Percentiles rank a stretch among this genome's conserved stretches.
Conservation (phyloP, 768 basidiomycete species). For the Jaapia argillacea region DNA sequence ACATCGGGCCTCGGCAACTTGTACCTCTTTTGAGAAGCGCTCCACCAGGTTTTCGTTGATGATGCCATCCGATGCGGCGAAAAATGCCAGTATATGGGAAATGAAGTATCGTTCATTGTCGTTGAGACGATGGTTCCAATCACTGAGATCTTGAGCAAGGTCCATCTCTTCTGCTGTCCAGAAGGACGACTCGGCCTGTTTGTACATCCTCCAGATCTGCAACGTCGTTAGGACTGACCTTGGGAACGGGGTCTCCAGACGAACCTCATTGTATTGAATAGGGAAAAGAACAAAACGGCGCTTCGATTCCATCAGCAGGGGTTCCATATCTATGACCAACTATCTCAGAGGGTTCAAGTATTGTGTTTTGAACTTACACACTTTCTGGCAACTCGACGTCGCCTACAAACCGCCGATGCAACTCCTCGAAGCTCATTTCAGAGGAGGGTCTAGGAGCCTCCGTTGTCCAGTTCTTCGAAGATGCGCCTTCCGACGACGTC, state of each 20-base stretch:
- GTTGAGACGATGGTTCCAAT: constrained; percentile 80
- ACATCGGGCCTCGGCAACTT: constrained; percentile 85
- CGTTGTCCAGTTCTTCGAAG: constrained; percentile 10
- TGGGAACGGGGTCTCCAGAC: constrained; percentile 9
- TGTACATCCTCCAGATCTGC: constrained; percentile 94
- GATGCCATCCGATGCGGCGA: constrained; percentile 92
- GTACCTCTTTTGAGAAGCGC: constrained; percentile 89
- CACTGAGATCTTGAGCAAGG: constrained; percentile 72
- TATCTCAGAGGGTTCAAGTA: not conserved
- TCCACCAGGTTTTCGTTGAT: constrained; percentile 95
- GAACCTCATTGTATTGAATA: constrained; percentile 84
- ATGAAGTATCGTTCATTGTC: constrained; percentile 82
- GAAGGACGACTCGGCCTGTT: constrained; percentile 88
- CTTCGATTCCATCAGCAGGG: constrained; percentile 66
- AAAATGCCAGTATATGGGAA: constrained; percentile 91
- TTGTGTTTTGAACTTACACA: constrained; percentile 9
- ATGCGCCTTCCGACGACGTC: constrained; percentile 5
- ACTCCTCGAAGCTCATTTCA: constrained; percentile 19
- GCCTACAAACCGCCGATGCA: constrained; percentile 38
- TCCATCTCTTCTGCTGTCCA: constrained; percentile 94
- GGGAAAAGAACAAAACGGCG: constrained; percentile 89
- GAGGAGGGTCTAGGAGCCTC: constrained; percentile 1
- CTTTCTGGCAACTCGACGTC: constrained; percentile 43
- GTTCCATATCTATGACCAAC: constrained; percentile 50
- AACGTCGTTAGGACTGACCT: not conserved